These are phyloP conservation scores for Jamesozyma gamospora DNA, from an alignment of 805 yeast genomes.

Conservation along the genomic window DNA sequence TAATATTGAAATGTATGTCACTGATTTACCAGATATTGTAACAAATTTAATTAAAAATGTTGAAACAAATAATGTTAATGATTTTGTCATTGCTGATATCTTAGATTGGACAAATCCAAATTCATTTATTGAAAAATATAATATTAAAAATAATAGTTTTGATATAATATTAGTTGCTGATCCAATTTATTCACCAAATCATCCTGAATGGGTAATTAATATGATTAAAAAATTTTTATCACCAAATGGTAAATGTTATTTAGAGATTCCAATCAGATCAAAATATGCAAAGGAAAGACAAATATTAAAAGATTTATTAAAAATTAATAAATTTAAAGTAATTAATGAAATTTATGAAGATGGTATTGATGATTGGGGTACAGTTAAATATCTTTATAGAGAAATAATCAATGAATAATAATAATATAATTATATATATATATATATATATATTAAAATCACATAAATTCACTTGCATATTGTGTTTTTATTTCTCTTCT, in stretches of 20 bases:
- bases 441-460: neutral
- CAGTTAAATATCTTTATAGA: conserved; percentile 42
- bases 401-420: conserved; percentile 19
- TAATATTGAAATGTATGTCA: conserved; percentile 41
- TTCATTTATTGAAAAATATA: conserved; percentile 27
- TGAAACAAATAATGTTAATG: conserved; percentile 36
- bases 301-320: conserved; percentile 46
- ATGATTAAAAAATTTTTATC: conserved; percentile 48
- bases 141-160: conserved; percentile 31
- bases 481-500: conserved; percentile 3
- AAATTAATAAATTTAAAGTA: conserved; percentile 23
- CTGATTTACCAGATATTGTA: conserved; percentile 74
- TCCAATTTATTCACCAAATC: conserved; percentile 77
- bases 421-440: neutral
- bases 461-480: conserved; percentile 9
- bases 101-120: conserved; percentile 73
- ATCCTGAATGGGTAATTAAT: conserved; percentile 61
- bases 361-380: conserved; percentile 85
- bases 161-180: conserved; percentile 69
- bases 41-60: conserved; percentile 57
- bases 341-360: conserved; percentile 36
- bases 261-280: conserved; percentile 69
- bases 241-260: conserved; percentile 35
- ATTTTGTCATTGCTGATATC: conserved; percentile 33
- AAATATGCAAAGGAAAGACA: conserved; percentile 58